Percentiles rank a stretch among this genome's conserved stretches.
Evolutionary conservation across 2,329 filamentous ascomycete species (phyloP).

Genomic region (Zalaria obscura): DNA sequence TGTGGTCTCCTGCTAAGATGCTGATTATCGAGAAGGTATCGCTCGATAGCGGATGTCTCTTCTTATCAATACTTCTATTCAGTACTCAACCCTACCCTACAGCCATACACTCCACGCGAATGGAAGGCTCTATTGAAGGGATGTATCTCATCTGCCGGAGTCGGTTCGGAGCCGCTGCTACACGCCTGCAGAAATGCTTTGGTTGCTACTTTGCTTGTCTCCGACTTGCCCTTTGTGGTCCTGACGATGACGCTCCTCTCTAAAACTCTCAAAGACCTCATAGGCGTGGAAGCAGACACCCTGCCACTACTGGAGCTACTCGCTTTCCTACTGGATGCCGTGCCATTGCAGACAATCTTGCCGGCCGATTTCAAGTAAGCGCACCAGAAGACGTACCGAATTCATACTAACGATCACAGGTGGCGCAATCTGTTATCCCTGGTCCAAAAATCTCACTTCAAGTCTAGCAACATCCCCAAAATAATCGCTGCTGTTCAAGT

Average conservation of each 20-base stretch:
- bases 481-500: conserved; percentile 67
- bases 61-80: conserved; percentile 45
- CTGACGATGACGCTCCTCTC: conserved; percentile 11
- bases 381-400: not conserved
- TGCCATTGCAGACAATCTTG: conserved; percentile 6
- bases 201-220: conserved; percentile 24
- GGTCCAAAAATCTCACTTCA: conserved; percentile 68
- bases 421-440: conserved; percentile 51
- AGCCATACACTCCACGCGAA: conserved; percentile 19
- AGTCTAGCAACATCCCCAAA: conserved; percentile 68
- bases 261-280: conserved; percentile 6
- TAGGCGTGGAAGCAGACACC: conserved; percentile 1
- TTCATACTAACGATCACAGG: conserved; percentile 13
- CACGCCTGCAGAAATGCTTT: conserved; percentile 55
- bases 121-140: conserved; percentile 46
- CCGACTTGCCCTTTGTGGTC: conserved; percentile 2
- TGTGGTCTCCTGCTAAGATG: too few relatives aligned
- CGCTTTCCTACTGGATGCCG: conserved; percentile 48
- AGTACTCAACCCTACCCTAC: conserved; percentile 35
- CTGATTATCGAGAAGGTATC: not conserved
- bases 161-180: conserved; percentile 63
- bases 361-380: conserved; percentile 40
- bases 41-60: conserved; percentile 28
- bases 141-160: conserved; percentile 58
- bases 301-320: conserved; percentile 48